These are phyloP conservation scores for Chlorokybus atmophyticus DNA, from an alignment of 139 green algal species.

Conservation along the genomic window DNA sequence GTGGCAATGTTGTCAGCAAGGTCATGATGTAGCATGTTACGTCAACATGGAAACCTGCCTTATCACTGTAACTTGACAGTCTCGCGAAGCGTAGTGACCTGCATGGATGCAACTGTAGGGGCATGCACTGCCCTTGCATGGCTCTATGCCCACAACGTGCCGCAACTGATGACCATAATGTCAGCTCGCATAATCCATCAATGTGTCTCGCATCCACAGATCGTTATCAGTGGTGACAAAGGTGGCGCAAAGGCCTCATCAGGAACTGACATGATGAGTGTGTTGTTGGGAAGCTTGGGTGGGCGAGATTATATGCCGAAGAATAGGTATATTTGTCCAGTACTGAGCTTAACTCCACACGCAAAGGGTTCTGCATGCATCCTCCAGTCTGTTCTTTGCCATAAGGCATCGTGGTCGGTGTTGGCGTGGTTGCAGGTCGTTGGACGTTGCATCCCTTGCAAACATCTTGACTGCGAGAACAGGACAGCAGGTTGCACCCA, in stretches of 20 bases:
- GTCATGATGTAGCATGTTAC: too few relatives aligned
- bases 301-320: slow-evolving; percentile 1
- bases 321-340: neutral
- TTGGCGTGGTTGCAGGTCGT: too few relatives aligned
- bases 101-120: neutral
- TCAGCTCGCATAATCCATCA: too few relatives aligned
- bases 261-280: too few relatives aligned
- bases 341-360: neutral
- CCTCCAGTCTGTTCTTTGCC: neutral
- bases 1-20: neutral
- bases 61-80: too few relatives aligned
- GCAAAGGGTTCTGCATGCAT: neutral
- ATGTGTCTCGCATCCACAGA: too few relatives aligned
- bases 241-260: too few relatives aligned
- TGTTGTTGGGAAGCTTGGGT: too few relatives aligned
- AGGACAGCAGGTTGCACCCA: neutral
- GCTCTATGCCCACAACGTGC: neutral
- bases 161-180: neutral
- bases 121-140: neutral
- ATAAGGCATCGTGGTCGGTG: neutral
- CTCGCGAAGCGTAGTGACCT: neutral
- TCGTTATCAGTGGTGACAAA: too few relatives aligned
- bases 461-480: neutral
- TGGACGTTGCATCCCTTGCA: too few relatives aligned
- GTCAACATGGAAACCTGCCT: too few relatives aligned